Evolutionary conservation across 1,139 yeast genomes (phyloP), one percentile per base, ranked within the genome.

Genomic region (Trichomonascaceae sp.): DNA sequence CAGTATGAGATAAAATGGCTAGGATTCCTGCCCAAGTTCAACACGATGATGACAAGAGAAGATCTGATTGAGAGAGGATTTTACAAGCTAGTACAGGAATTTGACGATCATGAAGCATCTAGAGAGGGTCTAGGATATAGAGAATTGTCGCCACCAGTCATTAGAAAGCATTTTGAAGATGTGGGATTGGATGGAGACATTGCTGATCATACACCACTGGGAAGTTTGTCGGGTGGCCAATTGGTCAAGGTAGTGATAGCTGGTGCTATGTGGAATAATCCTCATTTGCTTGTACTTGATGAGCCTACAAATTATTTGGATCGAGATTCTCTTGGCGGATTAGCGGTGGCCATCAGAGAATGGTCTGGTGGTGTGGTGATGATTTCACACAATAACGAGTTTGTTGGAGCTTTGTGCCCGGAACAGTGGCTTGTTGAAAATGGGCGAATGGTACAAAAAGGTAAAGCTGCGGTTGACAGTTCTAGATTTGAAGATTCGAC

Each of bases 181-280:
- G 96, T 93, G 64, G 99, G 99, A 56, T 79, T 93, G 61, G 99
- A 93, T 68, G 95, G 97, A 63, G 99, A 93, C 67, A 91, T 93
- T 74, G 98, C 98, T 43, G 96, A 93, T 71, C 98, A 93, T 71
- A 93, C 97, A 20, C 96, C 96, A 52, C 78, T 93, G 81, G 98
- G 98, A 19, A 89, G 96, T 10, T 78, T 93, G 60, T 90, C 97
- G 45, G 99, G 99, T 69, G 99, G 99, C 63, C 99, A 93, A 77
- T 80, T 91, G 69, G 99, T 93, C 60, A 93, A 93, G 75, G 98
- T 93, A 60, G 99, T 93, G 59, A 91, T 93, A 77, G 99, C 99
- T 17, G 98, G 98, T 73, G 98, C 98, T 61, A 93, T 93, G 95
- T 93, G 99, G 99, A 91, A 93, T 74, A 93, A 93, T 70, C 99